Base-by-base conservation (phyloP, 2,329 filamentous ascomycete species). In the Ambrosiella xylebori region DNA sequence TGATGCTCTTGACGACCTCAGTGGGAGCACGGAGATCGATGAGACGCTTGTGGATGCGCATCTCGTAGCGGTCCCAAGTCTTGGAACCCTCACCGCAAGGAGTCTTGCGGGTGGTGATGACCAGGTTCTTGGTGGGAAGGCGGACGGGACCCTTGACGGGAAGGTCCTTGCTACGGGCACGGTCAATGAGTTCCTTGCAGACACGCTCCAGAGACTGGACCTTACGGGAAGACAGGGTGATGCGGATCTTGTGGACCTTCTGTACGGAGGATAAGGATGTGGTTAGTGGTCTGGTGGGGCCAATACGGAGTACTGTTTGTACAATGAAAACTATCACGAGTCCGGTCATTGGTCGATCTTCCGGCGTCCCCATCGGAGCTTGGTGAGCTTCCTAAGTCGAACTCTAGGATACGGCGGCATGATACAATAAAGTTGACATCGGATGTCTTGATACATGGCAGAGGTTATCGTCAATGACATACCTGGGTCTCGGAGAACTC, bases 31-130 rank as follows among this genome's bases (percentile, higher is more conserved):
- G 90, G 66, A 98, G 80, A 82, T 95, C 90, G 71, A 96, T 96
- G 71, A 96, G 81, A 68, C 90, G 86, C 86, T 96, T 96, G 84
- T 96, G 89, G 74, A 96, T 95, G 78, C 91, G 86, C 89, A 98
- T 94, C 85, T 98, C 91, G 76, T 80, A 98, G 75, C 81, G 84
- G 74, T 97, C 93, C 93, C 93, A 98, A 71, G 93, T 98, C 88
- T 98, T 98, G 76, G 86, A 94, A 78, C 93, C 93, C 84, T 98
- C 93, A 86, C 93, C 93, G 78, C 87, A 93, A 74, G 93, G 93
- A 65, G 93, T 97, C 86, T 98, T 98, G 71, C 93, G 86, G 80
- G 93, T 95, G 73, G 87, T 88, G 80, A 95, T 83, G 81, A 93
- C 88, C 70, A 97, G 82, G 73, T 82, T 88, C 85, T 96, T 95